These are phyloP conservation scores for Erysimum cheiranthoides DNA, from an alignment of 345 rosid species.

Conservation along the genomic window DNA sequence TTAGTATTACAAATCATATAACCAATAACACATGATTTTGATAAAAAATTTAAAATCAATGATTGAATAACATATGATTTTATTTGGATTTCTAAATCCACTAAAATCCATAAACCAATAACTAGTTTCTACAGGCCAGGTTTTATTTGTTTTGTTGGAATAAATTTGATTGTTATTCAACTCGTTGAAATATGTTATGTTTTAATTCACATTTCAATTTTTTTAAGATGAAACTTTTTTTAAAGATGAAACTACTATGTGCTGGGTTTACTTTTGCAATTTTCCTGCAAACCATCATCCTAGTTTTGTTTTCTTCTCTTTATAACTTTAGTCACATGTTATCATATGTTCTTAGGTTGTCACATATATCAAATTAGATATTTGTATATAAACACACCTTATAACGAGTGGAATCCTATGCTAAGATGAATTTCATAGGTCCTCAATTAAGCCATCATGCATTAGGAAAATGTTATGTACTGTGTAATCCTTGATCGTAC, in stretches of 20 bases:
- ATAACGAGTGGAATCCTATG: conserved; percentile 1
- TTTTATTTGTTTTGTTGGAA: background rate
- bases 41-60: too few species aligned
- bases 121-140: too few species aligned
- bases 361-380: conserved; percentile 8
- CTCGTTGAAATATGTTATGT: background rate
- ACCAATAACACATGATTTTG: too few species aligned
- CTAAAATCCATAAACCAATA: too few species aligned
- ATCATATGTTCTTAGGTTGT: conserved; percentile 21
- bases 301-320: background rate
- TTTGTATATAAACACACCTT: background rate
- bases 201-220: background rate
- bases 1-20: too few species aligned
- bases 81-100: too few species aligned
- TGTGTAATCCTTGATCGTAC: conserved; percentile 10
- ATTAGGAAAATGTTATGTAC: conserved; percentile 1
- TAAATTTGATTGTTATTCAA: background rate
- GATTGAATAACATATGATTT: too few species aligned
- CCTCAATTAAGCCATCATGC: conserved; percentile 10
- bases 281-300: background rate
- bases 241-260: too few species aligned
- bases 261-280: background rate
- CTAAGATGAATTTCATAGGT: background rate
- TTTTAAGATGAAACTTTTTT: background rate
- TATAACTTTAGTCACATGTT: conserved; percentile 9